phyloP scores from a whole-genome alignment of 2,329 filamentous ascomycete species.

The Phoma sp. region DNA sequence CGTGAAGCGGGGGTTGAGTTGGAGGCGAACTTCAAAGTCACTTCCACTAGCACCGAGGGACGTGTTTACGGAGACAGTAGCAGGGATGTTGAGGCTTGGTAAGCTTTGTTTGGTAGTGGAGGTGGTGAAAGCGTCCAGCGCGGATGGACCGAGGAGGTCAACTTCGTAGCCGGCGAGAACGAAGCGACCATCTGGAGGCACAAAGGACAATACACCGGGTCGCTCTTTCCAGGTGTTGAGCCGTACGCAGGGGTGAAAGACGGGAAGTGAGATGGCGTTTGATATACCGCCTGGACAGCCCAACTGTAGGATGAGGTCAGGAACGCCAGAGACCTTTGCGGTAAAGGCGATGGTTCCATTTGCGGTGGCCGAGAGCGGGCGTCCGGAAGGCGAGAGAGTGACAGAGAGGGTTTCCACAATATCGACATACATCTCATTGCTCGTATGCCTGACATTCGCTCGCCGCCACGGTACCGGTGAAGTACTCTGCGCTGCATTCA shows the following conservation, averaged over 20 bases:
- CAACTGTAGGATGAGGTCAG: conserved; percentile 84
- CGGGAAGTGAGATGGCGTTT: conserved; percentile 81
- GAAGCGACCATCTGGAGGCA: conserved; percentile 93
- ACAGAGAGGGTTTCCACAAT: conserved; percentile 89
- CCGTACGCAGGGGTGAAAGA: conserved; percentile 95
- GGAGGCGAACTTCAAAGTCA: conserved; percentile 88
- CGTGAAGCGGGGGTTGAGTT: conserved; percentile 64
- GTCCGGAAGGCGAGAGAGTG: conserved; percentile 87
- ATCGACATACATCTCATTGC: conserved; percentile 96
- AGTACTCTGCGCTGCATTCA: conserved; percentile 44
- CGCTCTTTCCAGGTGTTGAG: conserved; percentile 88
- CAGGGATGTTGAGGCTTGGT: conserved; percentile 77
- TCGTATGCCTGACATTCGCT: conserved; percentile 92
- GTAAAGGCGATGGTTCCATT: conserved; percentile 95
- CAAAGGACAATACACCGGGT: conserved; percentile 91
- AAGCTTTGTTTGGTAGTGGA: conserved; percentile 25
- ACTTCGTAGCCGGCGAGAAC: conserved; percentile 94
- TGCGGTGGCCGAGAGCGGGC: conserved; percentile 84
- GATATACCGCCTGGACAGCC: conserved; percentile 75
- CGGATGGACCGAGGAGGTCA: conserved; percentile 79
- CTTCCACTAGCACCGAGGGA: conserved; percentile 75
- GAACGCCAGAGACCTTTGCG: conserved; percentile 91
- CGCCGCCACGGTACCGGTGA: conserved; percentile 83
- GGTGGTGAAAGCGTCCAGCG: conserved; percentile 45
- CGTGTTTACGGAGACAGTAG: conserved; percentile 81